Percentiles rank a stretch among this genome's conserved stretches.
These are phyloP conservation scores for Strobilomyces echinocephalus DNA, from an alignment of 768 basidiomycete genomes.

Conservation along the genomic window DNA sequence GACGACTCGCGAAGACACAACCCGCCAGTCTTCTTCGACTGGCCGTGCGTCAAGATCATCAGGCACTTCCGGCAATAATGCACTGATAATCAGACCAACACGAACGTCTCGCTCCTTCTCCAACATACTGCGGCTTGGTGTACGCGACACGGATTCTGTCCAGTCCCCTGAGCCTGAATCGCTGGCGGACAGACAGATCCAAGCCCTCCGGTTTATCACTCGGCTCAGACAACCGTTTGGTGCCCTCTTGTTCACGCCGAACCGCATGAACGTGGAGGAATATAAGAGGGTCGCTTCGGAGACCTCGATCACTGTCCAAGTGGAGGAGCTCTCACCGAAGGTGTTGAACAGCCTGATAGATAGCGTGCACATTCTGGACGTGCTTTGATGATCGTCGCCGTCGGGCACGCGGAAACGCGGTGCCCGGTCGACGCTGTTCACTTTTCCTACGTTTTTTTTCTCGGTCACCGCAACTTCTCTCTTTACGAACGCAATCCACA, in stretches of 20 bases:
- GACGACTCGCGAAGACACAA: background rate
- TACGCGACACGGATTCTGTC: background rate
- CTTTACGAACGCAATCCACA: too few species aligned
- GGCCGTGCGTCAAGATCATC: too few species aligned
- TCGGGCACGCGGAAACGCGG: background rate
- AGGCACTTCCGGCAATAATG: background rate
- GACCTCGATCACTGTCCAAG: background rate
- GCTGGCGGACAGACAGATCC: background rate
- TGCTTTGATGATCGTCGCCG: background rate
- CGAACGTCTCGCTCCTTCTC: background rate
- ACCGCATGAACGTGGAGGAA: background rate
- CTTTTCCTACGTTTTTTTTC: too few species aligned
- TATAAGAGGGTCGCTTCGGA: slow-evolving; percentile 10
- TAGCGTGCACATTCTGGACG: slow-evolving; percentile 1
- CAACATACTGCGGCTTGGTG: background rate
- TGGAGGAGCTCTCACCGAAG: slow-evolving; percentile 1
- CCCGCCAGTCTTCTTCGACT: background rate
- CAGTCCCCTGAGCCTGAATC: background rate
- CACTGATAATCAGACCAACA: background rate
- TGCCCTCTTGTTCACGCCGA: background rate
- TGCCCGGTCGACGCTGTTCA: too few species aligned
- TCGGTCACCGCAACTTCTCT: too few species aligned
- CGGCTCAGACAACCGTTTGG: background rate
- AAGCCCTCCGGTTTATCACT: slow-evolving; percentile 1
- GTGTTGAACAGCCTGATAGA: slow-evolving; percentile 3